Evolutionary conservation across 2,329 filamentous ascomycete species (phyloP), one percentile per base, ranked within the genome.

Genomic region (Colletotrichum camelliae): DNA sequence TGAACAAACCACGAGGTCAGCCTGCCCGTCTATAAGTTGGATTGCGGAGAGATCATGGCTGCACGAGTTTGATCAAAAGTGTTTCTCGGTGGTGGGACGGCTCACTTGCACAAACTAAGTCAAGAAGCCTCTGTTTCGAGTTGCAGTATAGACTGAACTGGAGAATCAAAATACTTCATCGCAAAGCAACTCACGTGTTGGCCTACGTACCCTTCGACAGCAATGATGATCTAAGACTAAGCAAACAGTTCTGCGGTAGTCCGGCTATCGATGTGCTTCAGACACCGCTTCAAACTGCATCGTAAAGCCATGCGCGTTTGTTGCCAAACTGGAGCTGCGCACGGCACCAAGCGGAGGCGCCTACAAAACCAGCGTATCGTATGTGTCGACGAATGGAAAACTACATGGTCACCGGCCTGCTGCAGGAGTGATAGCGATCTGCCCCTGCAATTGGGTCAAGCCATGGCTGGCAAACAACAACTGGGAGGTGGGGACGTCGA

Each of bases 1-100:
- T 69, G 57, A 73, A 75, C 74, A 75, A 62, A 72, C 18, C 69
- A 75, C 18, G 3, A 75, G 62, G 64, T 65, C 64, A 65, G 65
- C 64, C 52, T 52, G 57, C 37, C 62, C 52, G 21, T 52, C 70
- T 68, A 31, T 64, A 71, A 37, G 21, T 61, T 55, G 70, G 39
- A 64, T 73, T 37, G 70, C 29, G 35, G 31, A 60, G 57, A 75
- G 65, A 55, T 31, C 33, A 61, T 71, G 68, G 68, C 58, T 70
- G 72, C 39, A 72, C 16, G 55, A 55, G 57, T 55, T 62, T 55
- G 55, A 37, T 67, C 52, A 39, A 64, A 27, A 72, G 24, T 48
- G 48, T 39, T 57, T 29, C 39, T 29, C 7, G 52, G 58, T 39
- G 52, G 21, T 35, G 66, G 27, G 48, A 57, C 24, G 52, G 48